Base-by-base conservation (phyloP, 2,329 filamentous ascomycete species). In the Cordyceps cicadae region DNA sequence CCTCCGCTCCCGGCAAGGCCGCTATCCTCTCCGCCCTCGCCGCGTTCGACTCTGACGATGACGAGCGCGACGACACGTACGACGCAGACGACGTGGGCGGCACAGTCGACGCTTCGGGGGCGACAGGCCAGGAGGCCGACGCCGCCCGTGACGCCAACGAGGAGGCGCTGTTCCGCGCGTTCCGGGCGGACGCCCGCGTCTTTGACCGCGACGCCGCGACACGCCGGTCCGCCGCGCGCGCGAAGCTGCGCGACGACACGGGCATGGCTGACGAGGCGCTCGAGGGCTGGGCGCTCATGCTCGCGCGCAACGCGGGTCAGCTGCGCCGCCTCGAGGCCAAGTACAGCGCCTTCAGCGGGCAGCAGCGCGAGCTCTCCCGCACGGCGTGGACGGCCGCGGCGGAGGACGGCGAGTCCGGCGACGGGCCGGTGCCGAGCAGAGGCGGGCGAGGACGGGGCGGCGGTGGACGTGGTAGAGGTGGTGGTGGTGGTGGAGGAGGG, bases 21-120 rank as follows among this genome's bases (percentile, higher is more conserved):
- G 88, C 91, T 12, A 96, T 97, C 66, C 77, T 96, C 26, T 90
- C 92, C 3, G 93, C 93, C 0, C 83, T 97, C 2, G 90, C 91
- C 17, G 83, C 88, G 0, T 97, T 97, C 66, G 92, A 97, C 74
- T 88, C 87, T 0, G 93, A 97, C 67, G 94, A 97, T 66, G 94
- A 99, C 71, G 94, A 99, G 75, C 85, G 92, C 41, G 94, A 99
- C 72, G 94, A 99, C 71, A 97, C 93, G 0, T 99, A 99, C 70
- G 94, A 99, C 68, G 85, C 87, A 1, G 90, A 86, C 54, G 94
- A 97, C 69, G 91, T 97, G 2, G 94, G 94, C 41, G 92, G 93
- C 24, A 90, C 89, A 0, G 86, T 97, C 3, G 92, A 96, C 66
- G 79, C 81, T 19, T 78, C 82, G 6, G 79, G 84, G n/a, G 79